Conservation (phyloP, 768 basidiomycete species). For the Leccinum broughii region DNA sequence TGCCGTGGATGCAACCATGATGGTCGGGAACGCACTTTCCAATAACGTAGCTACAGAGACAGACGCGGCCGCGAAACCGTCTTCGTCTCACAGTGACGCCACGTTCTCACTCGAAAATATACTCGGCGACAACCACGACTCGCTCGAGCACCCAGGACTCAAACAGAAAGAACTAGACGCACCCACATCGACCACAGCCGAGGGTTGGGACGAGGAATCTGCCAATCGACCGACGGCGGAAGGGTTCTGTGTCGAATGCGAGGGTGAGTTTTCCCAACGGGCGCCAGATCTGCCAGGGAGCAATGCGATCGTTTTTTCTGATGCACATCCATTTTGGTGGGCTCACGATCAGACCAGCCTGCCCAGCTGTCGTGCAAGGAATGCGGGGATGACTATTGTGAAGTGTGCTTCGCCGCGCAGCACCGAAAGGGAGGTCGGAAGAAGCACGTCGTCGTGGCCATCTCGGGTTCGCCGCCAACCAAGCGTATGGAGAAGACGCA, state of each 20-base stretch:
- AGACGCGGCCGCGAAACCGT: conserved; percentile 11
- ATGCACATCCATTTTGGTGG: background rate
- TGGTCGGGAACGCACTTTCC: conserved; percentile 24
- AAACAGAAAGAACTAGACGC: conserved; percentile 35
- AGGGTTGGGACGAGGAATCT: conserved; percentile 72
- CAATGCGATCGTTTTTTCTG: background rate
- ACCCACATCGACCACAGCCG: conserved; percentile 36
- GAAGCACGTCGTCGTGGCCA: conserved; percentile 53
- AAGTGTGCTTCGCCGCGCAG: conserved; percentile 84
- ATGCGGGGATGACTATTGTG: conserved; percentile 74
- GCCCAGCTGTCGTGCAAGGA: conserved; percentile 71
- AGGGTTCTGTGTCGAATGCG: conserved; percentile 82
- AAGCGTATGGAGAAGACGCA: conserved; percentile 10
- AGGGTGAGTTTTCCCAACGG: conserved; percentile 54
- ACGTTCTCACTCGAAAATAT: conserved; percentile 70
- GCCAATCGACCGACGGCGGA: conserved; percentile 46
- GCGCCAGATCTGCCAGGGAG: background rate
- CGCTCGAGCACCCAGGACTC: conserved; percentile 52
- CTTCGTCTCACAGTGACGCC: conserved; percentile 7
- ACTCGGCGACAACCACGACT: conserved; percentile 61
- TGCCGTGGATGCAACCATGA: conserved; percentile 17
- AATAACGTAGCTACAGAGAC: conserved; percentile 14
- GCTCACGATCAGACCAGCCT: conserved; percentile 66
- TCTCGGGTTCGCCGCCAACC: conserved; percentile 31
- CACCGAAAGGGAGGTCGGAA: conserved; percentile 82